Percentiles rank a stretch among this genome's conserved stretches.
Evolutionary conservation across 352 stramenopile genomes (phyloP).

Genomic region (Vaucheria bursata): DNA sequence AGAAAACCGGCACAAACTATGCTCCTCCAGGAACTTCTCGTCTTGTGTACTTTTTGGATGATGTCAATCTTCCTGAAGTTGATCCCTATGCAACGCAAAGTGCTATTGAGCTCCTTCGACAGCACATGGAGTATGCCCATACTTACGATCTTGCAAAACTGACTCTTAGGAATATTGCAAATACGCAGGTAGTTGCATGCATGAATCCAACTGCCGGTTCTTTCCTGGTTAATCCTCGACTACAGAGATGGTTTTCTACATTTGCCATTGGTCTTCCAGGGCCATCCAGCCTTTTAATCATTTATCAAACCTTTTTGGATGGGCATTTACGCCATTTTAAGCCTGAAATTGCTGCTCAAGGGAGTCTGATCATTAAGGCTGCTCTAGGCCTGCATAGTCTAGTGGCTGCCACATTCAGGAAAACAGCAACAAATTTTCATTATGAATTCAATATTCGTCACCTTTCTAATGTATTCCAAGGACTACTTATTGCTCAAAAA

Average conservation of each 20-base stretch:
- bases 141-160: slow-evolving; percentile 88
- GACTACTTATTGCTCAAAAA: slow-evolving; percentile 80
- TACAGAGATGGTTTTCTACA: slow-evolving; percentile 88
- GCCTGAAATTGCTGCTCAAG: slow-evolving; percentile 76
- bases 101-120: slow-evolving; percentile 80
- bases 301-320: slow-evolving; percentile 89
- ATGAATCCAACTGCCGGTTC: slow-evolving; percentile 91
- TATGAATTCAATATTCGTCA: slow-evolving; percentile 95
- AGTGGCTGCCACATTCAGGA: slow-evolving; percentile 67
- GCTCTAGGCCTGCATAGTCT: slow-evolving; percentile 76
- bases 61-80: slow-evolving; percentile 87
- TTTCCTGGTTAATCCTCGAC: slow-evolving; percentile 80
- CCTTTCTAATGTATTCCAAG: slow-evolving; percentile 89
- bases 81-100: slow-evolving; percentile 90
- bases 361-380: slow-evolving; percentile 79
- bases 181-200: slow-evolving; percentile 82
- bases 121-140: slow-evolving; percentile 90
- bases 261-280: slow-evolving; percentile 89
- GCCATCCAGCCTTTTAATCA: slow-evolving; percentile 79
- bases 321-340: slow-evolving; percentile 79
- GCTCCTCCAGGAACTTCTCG: slow-evolving; percentile 79
- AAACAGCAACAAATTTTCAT: slow-evolving; percentile 90
- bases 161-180: slow-evolving; percentile 82
- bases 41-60: slow-evolving; percentile 93
- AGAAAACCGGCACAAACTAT: slow-evolving; percentile 84